Conservation (phyloP, 805 yeast species). For the Yarrowia sp. region DNA sequence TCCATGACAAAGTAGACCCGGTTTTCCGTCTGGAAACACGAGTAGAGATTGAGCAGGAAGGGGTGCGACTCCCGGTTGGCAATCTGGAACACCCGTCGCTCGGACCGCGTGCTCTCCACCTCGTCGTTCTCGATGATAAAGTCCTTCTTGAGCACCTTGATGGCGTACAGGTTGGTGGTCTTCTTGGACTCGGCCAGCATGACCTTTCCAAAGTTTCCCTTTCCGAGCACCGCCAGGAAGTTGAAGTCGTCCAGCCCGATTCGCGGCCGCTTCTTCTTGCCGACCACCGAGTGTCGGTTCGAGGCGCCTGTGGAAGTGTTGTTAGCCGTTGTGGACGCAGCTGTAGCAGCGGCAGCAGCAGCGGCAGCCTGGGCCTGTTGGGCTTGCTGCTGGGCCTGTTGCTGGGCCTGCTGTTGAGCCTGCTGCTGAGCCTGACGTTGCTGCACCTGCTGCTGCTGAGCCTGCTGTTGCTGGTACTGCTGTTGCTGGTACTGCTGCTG, state of each 20-base stretch:
- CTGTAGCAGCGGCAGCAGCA: constrained; percentile 4
- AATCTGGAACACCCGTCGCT: constrained; percentile 83
- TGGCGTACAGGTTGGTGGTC: constrained; percentile 84
- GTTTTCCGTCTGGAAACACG: constrained; percentile 98
- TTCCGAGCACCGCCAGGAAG: constrained; percentile 92
- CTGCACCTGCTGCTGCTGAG: constrained; percentile 37
- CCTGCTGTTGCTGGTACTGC: constrained; percentile 40
- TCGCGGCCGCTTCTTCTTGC: constrained; percentile 44
- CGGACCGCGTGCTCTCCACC: constrained; percentile 92
- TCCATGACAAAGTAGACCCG: constrained; percentile 98
- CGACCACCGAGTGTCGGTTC: constrained; percentile 1
- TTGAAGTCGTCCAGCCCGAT: constrained; percentile 94
- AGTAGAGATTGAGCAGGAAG: constrained; percentile 84
- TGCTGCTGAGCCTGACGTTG: constrained; percentile 38
- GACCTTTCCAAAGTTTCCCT: constrained; percentile 98
- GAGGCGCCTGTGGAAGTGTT: too few relatives aligned
- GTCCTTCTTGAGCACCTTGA: constrained; percentile 94
- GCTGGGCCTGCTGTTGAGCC: constrained; percentile 38
- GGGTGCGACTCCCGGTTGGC: constrained; percentile 93
- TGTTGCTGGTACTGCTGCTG: constrained; percentile 38
- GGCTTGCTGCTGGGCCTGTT: constrained; percentile 27
- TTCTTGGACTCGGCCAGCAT: constrained; percentile 94
- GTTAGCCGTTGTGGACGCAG: not conserved
- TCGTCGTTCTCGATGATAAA: constrained; percentile 95
- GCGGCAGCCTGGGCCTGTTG: constrained; percentile 22